Base-by-base conservation (phyloP, 345 rosid species). In the Arabis alpina region DNA sequence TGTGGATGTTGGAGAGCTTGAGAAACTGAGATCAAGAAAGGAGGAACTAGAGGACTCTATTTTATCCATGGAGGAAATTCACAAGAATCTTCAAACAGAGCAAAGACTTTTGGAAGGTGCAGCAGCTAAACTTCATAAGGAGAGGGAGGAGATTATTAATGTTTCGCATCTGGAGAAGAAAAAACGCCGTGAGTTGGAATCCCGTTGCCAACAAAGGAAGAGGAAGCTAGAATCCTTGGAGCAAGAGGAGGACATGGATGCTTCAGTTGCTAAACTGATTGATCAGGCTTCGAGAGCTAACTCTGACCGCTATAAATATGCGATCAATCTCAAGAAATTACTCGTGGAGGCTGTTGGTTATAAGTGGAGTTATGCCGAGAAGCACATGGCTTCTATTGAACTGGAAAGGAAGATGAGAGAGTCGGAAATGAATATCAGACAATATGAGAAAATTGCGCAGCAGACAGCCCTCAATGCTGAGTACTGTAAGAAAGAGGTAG, bases 341-440 rank as follows among this genome's bases (percentile, higher is more conserved):
- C 91, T 93, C 6, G 60, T 70, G 59, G 91, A 87, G 55, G 87
- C 86, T 44, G 84, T 80, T 82, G 65, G 82, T 52, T 37, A 60
- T 64, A 86, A 81, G 72, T 84, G 94, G 91, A 83, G 73, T 60
- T 85, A 61, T 45, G 81, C 86, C 4, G 90, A 85, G 71, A 83
- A 72, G 72, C 84, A 84, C 34, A 78, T 91, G 97, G 79, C 84
- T 50, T 82, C 82, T 51, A 85, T 87, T 72, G 97, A 93, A 80
- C 60, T 84, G 75, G 92, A 87, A 70, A 75, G 85, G n/a, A 93
- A 87, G 94, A 85, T 93, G 60, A 79, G 85, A 80, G 96, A 84
- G 69, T 64, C 80, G 58, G 98, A 89, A 77, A 57, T 77, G 69
- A 75, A 63, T 78, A 64, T 91, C 82, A 93, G 86, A 81, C 86